Evolutionary conservation across 192 early-diverging fungal species (phyloP).

Genomic region (Mortierella hygrophila): DNA sequence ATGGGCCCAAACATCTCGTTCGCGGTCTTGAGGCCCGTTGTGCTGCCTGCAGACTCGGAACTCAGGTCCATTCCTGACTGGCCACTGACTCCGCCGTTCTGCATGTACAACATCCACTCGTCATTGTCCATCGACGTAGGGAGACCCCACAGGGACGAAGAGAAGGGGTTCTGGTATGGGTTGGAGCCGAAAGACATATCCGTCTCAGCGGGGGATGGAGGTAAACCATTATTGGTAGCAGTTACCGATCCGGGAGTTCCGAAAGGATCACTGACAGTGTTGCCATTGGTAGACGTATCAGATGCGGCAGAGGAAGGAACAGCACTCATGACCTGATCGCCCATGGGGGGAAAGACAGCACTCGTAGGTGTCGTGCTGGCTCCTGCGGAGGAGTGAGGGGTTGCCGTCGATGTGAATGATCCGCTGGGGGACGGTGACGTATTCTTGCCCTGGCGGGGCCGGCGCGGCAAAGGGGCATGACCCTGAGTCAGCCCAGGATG

Average conservation of each 20-base stretch:
- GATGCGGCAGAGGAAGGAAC: not conserved
- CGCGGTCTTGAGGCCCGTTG: not conserved
- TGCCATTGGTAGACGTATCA: not conserved
- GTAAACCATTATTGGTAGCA: not conserved
- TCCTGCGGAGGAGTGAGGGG: not conserved
- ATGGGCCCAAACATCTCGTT: not conserved
- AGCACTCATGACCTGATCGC: not conserved
- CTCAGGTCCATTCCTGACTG: conserved; percentile 6
- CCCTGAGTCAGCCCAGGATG: conserved; percentile 48
- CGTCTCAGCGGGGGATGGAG: not conserved
- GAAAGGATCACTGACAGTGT: conserved; percentile 13
- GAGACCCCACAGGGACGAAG: conserved; percentile 46
- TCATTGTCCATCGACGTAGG: conserved; percentile 49
- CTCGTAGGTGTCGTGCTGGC: conserved; percentile 2
- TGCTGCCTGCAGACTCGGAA: not conserved
- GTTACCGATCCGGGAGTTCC: conserved; percentile 37
- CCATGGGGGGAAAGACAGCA: conserved; percentile 12
- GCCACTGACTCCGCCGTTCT: conserved; percentile 17
- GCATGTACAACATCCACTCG: conserved; percentile 54
- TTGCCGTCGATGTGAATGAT: not conserved
- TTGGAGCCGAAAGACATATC: conserved; percentile 13
- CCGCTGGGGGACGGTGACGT: conserved; percentile 27
- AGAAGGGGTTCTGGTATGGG: conserved; percentile 44
- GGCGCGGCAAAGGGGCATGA: conserved; percentile 38
- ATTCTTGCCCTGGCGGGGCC: conserved; percentile 42